Evolutionary conservation across 768 basidiomycete species (phyloP).

Genomic region (Boletales sp.): DNA sequence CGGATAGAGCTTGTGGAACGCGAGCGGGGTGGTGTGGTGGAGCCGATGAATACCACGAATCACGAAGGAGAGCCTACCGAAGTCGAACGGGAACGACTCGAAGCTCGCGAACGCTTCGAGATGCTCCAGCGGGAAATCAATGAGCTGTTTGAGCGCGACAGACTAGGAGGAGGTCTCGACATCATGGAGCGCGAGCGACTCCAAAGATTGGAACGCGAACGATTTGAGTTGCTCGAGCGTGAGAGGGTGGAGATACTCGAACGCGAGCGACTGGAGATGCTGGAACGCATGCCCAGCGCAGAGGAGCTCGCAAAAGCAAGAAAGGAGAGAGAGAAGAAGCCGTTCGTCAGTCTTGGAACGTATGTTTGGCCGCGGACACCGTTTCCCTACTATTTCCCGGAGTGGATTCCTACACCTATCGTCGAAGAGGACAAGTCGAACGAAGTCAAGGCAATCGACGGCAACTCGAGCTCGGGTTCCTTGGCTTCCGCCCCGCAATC

Average conservation of each 20-base stretch:
- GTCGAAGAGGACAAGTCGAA: conserved; percentile 23
- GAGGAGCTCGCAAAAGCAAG: conserved; percentile 31
- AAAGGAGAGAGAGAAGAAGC: conserved; percentile 27
- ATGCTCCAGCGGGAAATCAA: conserved; percentile 31
- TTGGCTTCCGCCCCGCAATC: conserved; percentile 17
- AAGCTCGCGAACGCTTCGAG: conserved; percentile 25
- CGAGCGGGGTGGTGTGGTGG: conserved; percentile 16
- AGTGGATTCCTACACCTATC: conserved; percentile 28
- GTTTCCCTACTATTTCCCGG: conserved; percentile 34
- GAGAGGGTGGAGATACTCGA: conserved; percentile 29
- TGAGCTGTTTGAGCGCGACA: conserved; percentile 29
- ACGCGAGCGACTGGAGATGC: conserved; percentile 29
- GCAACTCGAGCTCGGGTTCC: conserved; percentile 28
- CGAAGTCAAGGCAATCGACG: conserved; percentile 14
- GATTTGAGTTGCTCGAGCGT: conserved; percentile 26
- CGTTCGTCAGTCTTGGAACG: conserved; percentile 26
- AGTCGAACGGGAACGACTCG: conserved; percentile 25
- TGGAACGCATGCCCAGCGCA: conserved; percentile 31
- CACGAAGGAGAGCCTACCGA: conserved; percentile 23
- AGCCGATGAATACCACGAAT: conserved; percentile 9
- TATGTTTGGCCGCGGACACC: conserved; percentile 30
- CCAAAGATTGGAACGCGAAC: conserved; percentile 27
- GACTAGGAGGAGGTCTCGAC: conserved; percentile 24
- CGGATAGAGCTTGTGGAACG: conserved; percentile 22
- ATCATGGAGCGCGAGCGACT: conserved; percentile 28